A percentile compares a stretch with the other conserved stretches of the same genome.
phyloP scores from a whole-genome alignment of 2,329 filamentous ascomycete species.

The Sporothrix dimorphospora region DNA sequence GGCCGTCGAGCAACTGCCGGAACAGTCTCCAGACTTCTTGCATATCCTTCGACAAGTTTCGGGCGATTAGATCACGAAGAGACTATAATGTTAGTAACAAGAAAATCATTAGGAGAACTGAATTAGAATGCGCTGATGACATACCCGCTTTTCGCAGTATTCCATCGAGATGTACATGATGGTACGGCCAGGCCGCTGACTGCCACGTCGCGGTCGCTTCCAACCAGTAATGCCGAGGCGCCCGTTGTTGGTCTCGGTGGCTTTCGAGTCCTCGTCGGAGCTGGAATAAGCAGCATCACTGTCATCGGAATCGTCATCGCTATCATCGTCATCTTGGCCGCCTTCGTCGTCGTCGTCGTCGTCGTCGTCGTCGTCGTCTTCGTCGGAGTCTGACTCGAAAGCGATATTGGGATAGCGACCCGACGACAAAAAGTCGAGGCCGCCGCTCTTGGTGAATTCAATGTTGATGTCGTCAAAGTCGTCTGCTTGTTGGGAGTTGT shows the following conservation, averaged over 20 bases:
- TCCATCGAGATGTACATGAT: conserved; percentile 99
- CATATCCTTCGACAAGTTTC: conserved; percentile 71
- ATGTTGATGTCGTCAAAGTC: conserved; percentile 46
- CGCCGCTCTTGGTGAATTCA: conserved; percentile 71
- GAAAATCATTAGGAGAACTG: conserved; percentile 16
- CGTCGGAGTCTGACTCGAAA: conserved; percentile 65
- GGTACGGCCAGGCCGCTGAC: conserved; percentile 63
- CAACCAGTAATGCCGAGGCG: conserved; percentile 11
- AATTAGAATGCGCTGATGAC: not conserved
- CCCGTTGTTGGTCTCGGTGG: conserved; percentile 32
- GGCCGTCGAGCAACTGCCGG: conserved; percentile 84
- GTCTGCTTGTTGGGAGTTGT: conserved; percentile 29
- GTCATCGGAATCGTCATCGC: conserved; percentile 29
- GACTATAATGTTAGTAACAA: conserved; percentile 55
- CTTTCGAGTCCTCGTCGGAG: conserved; percentile 32
- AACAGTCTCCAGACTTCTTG: conserved; percentile 89
- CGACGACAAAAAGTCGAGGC: conserved; percentile 91
- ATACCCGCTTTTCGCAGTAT: conserved; percentile 86
- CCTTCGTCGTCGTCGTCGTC: conserved; percentile 43
- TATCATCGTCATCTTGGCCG: conserved; percentile 40
- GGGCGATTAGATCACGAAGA: conserved; percentile 81
- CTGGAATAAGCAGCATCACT: conserved; percentile 25
- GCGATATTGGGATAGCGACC: conserved; percentile 76
- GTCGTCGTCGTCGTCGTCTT: conserved; percentile 44
- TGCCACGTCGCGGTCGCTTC: conserved; percentile 38